phyloP scores from a whole-genome alignment of 176 grass and related monocot genomes.

The Oryza brachyantha region DNA sequence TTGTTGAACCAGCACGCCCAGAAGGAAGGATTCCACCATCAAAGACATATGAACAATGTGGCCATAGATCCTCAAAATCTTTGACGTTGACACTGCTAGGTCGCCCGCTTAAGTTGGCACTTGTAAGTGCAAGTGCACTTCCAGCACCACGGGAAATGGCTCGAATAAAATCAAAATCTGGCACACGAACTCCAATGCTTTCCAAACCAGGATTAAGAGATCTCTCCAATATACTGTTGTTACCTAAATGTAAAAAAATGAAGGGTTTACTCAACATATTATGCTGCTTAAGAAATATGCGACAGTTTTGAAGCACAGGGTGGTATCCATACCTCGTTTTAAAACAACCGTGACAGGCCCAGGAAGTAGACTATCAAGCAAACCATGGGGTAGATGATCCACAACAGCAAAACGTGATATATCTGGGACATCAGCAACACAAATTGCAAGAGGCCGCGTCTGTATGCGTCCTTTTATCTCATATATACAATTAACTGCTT shows the following conservation, averaged over 20 bases:
- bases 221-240: slow-evolving; percentile 67
- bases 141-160: slow-evolving; percentile 65
- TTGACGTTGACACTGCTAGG: slow-evolving; percentile 68
- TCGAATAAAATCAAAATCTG: slow-evolving; percentile 72
- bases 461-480: slow-evolving; percentile 89
- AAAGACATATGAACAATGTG: slow-evolving; percentile 75
- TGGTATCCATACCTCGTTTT: slow-evolving; percentile 67
- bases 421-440: slow-evolving; percentile 80
- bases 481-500: slow-evolving; percentile 81
- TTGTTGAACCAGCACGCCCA: slow-evolving; percentile 86
- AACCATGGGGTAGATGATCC: slow-evolving; percentile 73
- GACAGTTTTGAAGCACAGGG: not conserved
- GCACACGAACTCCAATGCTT: slow-evolving; percentile 81
- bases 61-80: slow-evolving; percentile 83
- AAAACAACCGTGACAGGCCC: slow-evolving; percentile 89
- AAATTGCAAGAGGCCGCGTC: slow-evolving; percentile 83
- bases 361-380: slow-evolving; percentile 81
- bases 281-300: slow-evolving; percentile 16
- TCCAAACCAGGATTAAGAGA: slow-evolving; percentile 88
- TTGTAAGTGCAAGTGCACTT: slow-evolving; percentile 93
- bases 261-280: slow-evolving; percentile 11
- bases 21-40: slow-evolving; percentile 80
- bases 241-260: slow-evolving; percentile 35
- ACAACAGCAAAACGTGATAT: slow-evolving; percentile 75
- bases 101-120: slow-evolving; percentile 73